Conservation (phyloP, 2,329 filamentous ascomycete genomes). For the Colletotrichum liriopes region DNA sequence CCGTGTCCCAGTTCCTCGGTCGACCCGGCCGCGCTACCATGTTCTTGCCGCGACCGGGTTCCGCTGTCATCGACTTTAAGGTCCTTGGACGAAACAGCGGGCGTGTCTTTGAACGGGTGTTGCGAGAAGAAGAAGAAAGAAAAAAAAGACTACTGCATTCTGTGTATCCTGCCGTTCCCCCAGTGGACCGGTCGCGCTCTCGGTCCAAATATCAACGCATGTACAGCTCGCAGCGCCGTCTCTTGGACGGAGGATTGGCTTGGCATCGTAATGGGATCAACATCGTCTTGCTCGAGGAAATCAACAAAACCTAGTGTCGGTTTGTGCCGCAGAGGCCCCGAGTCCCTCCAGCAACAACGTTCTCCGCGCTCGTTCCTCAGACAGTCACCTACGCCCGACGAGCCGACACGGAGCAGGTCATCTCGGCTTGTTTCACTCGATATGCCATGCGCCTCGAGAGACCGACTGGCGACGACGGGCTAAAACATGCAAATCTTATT, state of each 20-base stretch:
- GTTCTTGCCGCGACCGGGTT: slow-evolving; percentile 27
- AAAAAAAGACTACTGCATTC: neutral
- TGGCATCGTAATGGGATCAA: neutral
- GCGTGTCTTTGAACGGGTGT: neutral
- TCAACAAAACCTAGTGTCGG: neutral
- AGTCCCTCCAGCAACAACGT: neutral
- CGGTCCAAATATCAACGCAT: neutral
- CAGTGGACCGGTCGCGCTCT: neutral
- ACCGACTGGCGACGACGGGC: neutral
- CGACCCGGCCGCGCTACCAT: slow-evolving; percentile 20
- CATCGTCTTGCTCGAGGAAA: neutral
- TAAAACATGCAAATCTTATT: neutral
- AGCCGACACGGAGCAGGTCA: neutral
- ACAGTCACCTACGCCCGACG: neutral
- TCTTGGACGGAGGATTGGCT: neutral
- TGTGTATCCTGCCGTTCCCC: neutral
- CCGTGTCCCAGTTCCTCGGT: slow-evolving; percentile 22
- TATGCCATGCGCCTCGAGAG: neutral
- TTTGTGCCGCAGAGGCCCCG: neutral
- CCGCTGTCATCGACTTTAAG: slow-evolving; percentile 31
- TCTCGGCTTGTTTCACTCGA: neutral
- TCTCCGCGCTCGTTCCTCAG: neutral
- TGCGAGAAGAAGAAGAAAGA: no score
- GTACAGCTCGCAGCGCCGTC: neutral
- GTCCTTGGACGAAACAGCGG: neutral